Percentiles rank a stretch among this genome's conserved stretches.
Evolutionary conservation across 2,329 filamentous ascomycete genomes (phyloP).

Genomic region (Chrysosporium keratinophilum): DNA sequence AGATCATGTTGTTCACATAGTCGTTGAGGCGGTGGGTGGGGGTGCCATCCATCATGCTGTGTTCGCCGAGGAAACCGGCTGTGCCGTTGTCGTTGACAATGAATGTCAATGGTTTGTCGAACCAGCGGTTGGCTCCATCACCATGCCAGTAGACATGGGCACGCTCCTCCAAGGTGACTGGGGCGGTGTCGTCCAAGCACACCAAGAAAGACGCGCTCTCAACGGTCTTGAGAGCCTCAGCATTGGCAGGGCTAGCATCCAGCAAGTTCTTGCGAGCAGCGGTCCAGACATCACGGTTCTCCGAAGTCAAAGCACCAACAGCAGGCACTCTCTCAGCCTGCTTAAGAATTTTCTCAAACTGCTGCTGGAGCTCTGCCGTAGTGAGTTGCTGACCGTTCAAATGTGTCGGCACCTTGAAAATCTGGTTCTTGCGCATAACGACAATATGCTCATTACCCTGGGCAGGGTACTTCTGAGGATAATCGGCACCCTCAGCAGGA

Average conservation of each 20-base stretch:
- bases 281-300: conserved; percentile 90
- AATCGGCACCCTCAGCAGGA: conserved; percentile 69
- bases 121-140: conserved; percentile 92
- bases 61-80: conserved; percentile 94
- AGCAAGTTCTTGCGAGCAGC: conserved; percentile 70
- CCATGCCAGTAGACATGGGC: conserved; percentile 97
- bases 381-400: conserved; percentile 76
- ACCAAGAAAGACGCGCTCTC: conserved; percentile 85
- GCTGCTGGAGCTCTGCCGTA: conserved; percentile 76
- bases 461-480: conserved; percentile 67
- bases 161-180: conserved; percentile 89
- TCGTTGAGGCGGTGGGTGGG: conserved; percentile 94
- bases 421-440: conserved; percentile 88
- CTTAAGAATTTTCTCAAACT: conserved; percentile 78
- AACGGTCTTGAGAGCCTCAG: conserved; percentile 64
- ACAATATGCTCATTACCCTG: conserved; percentile 76
- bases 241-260: conserved; percentile 67
- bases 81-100: conserved; percentile 98
- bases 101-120: conserved; percentile 95
- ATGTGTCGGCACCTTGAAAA: conserved; percentile 84
- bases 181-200: conserved; percentile 83
- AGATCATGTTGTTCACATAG: conserved; percentile 82
- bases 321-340: conserved; percentile 61
- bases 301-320: conserved; percentile 74
- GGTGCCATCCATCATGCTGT: conserved; percentile 99